Evolutionary conservation across 768 basidiomycete species (phyloP).

Genomic region (Amanita polypyramis): DNA sequence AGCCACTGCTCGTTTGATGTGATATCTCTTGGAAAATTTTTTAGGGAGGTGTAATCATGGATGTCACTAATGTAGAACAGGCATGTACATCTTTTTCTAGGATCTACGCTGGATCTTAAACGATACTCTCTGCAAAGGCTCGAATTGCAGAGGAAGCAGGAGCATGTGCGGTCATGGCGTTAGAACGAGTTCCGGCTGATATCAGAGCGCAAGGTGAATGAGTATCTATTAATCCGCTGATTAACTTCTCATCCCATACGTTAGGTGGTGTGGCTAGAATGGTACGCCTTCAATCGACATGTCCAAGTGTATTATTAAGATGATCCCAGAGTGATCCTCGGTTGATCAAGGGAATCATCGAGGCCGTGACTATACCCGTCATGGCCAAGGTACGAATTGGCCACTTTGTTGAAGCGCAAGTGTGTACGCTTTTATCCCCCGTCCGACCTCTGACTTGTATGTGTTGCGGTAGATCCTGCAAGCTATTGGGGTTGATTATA

Average conservation of each 20-base stretch:
- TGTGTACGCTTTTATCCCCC: slow-evolving; percentile 17
- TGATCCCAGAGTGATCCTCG: slow-evolving; percentile 72
- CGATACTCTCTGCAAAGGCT: slow-evolving; percentile 39
- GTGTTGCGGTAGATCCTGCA: slow-evolving; percentile 64
- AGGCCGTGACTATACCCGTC: slow-evolving; percentile 92
- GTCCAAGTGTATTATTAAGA: too few species aligned
- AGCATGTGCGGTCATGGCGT: slow-evolving; percentile 96
- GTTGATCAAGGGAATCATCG: slow-evolving; percentile 95
- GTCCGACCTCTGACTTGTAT: slow-evolving; percentile 1
- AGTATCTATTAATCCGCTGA: neutral
- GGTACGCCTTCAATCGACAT: slow-evolving; percentile 37
- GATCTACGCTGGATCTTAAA: neutral
- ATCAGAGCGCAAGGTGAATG: slow-evolving; percentile 63
- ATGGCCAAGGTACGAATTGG: slow-evolving; percentile 97
- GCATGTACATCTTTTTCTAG: slow-evolving; percentile 14
- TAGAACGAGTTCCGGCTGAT: slow-evolving; percentile 92
- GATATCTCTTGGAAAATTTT: slow-evolving; percentile 7
- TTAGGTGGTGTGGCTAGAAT: slow-evolving; percentile 87
- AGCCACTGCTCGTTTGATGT: slow-evolving; percentile 3
- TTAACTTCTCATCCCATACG: neutral
- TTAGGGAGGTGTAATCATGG: slow-evolving; percentile 90
- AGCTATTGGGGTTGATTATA: slow-evolving; percentile 91
- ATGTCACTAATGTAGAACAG: slow-evolving; percentile 75
- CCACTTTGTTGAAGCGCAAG: slow-evolving; percentile 95
- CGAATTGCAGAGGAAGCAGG: slow-evolving; percentile 96